Evolutionary conservation across 2,329 filamentous ascomycete genomes (phyloP).

Genomic region (Curvularia lunata): DNA sequence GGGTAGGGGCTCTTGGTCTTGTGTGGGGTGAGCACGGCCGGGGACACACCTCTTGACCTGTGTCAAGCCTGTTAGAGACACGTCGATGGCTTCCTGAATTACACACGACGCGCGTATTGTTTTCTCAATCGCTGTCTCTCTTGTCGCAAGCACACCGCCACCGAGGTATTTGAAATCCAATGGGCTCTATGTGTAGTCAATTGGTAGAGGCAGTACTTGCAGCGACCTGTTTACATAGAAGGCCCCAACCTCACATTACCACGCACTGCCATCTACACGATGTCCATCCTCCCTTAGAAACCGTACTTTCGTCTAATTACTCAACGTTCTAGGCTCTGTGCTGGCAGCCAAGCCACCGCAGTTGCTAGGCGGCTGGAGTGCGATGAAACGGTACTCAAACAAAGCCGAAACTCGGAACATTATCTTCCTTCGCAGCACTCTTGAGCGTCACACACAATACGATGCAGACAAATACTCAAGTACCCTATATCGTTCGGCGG

Average conservation of each 20-base stretch:
- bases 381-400: conserved; percentile 41
- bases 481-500: background rate
- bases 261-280: background rate
- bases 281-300: background rate
- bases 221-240: background rate
- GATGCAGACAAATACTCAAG: conserved; percentile 1
- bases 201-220: background rate
- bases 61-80: conserved; percentile 31
- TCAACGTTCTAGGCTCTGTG: background rate
- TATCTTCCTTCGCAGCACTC: conserved; percentile 8
- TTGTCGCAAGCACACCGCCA: background rate
- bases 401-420: conserved; percentile 28
- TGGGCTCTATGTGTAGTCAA: background rate
- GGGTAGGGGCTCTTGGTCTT: conserved; percentile 24
- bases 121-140: too few relatives aligned
- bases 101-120: conserved; percentile 22
- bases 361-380: conserved; percentile 4
- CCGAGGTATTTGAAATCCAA: background rate
- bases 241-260: background rate
- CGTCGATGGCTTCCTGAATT: conserved; percentile 24
- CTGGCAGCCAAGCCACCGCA: conserved; percentile 2
- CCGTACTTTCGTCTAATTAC: background rate
- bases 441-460: conserved; percentile 2
- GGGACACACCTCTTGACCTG: conserved; percentile 25
- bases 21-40: conserved; percentile 16